Base-by-base conservation (phyloP, 108 stramenopile species). In the Parietichytrium sp. region DNA sequence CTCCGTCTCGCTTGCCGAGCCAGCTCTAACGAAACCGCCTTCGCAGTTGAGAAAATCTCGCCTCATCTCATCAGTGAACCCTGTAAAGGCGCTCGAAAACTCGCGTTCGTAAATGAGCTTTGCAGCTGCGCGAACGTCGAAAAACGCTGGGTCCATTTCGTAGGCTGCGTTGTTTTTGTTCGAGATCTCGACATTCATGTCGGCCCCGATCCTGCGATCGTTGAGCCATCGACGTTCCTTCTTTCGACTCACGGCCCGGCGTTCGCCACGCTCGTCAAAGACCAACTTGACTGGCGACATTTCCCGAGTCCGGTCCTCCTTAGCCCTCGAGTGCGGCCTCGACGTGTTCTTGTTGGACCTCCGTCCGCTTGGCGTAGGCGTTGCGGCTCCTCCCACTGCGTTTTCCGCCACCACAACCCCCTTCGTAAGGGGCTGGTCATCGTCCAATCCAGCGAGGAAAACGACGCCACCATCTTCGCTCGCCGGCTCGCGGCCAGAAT, bases 151-250 rank as follows among this genome's bases (percentile, higher is more conserved):
- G 33, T 72, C 61, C 1, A 42, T 33, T 45, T 45, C 36, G 61
- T 72, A 72, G 10, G 61, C 61, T 10, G 61, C 10, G 7, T 45
- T 33, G 25, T 72, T 72, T 8, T 42, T 42, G 42, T 72, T 33
- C 0, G 61, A 42, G 0, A 45, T 42, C 61, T 23, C 25, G 3
- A 27, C 36, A 16, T n/a, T 42, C 33, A 25, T 33, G 1, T 42
- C 61, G 33, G 61, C 61, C n/a, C 16, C 61, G 20, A 42, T 42
- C 10, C 61, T 33, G 33, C 42, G 61, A 42, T 72, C 61, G 45
- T 72, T 72, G 0, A 42, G 38, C 61, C 61, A 72, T n/a, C 61
- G 61, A 27, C 61, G 61, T 25, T 72, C 61, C 61, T 72, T 72
- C 6, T 42, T 10, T 0, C 61, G 29, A 25, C 15, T 25, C 10